Base-by-base conservation (phyloP, 208 protist genomes). In the Crithidia sp. region DNA sequence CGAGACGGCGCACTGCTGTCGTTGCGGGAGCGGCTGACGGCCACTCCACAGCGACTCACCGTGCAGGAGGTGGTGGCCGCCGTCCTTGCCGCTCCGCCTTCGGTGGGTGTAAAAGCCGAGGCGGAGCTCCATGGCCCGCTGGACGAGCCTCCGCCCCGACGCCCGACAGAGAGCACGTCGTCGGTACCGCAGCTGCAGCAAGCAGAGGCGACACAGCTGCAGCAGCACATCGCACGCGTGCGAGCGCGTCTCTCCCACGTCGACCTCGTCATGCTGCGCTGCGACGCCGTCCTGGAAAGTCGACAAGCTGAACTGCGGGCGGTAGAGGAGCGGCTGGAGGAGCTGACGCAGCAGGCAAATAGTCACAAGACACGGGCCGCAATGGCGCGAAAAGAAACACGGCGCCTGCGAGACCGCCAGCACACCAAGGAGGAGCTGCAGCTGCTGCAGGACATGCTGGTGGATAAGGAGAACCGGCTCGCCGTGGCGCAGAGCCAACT, bases 401-500 rank as follows among this genome's bases (percentile, higher is more conserved):
- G 77, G 14, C 72, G 64, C 5, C 45, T 84, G 53, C 68, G 77
- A 28, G 75, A 88, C 64, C 73, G 81, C 8, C 61, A 88, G 64
- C 77, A 83, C 60, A 71, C 62, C 37, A 43, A 76, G 7, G 88
- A 91, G 53, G 83, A 91, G 67, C 75, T 93, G n/a, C 76, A 81
- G 41, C 75, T 90, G 53, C 65, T 93, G 55, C 69, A 71, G 5
- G 76, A 82, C 37, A 93, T 93, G 88, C 67, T 85, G 44, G 41
- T 70, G 13, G 86, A 93, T 56, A 84, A 82, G 68, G 77, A 81
- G 66, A 83, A 83, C 47, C 81, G 74, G 41, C 74, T 90, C 7
- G 44, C 58, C 8, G 63, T 77, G 16, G 60, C 79, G 45, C 75
- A 82, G 60, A 52, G 17, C n/a, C 76, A 76, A 5, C 84, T 82